phyloP scores from a whole-genome alignment of 177 flowering plant genomes.

The Vitis hybrid region DNA sequence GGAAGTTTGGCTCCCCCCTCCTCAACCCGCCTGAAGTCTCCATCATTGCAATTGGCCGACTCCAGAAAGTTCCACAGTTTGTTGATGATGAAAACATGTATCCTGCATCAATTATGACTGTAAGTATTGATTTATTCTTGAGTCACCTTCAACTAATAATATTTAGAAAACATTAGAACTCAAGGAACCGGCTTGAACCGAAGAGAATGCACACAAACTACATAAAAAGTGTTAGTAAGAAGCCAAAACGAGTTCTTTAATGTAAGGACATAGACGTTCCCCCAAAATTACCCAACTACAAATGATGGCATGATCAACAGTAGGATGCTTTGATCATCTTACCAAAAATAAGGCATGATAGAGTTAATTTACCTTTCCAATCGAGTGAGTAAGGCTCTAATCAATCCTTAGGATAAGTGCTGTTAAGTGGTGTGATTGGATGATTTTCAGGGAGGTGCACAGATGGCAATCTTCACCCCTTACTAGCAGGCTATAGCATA shows the following conservation, averaged over 20 bases:
- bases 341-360: no score
- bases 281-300: background rate
- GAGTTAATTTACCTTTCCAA: no score
- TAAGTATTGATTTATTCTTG: constrained; percentile 28
- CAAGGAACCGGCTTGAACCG: no score
- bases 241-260: no score
- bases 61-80: constrained; percentile 69
- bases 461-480: background rate
- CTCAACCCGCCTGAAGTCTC: constrained; percentile 91
- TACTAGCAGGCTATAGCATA: background rate
- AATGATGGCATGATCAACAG: no score
- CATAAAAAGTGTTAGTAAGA: no score
- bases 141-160: background rate
- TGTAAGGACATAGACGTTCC: background rate
- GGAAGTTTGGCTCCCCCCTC: constrained; percentile 83
- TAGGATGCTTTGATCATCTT: no score
- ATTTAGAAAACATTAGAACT: background rate
- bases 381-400: background rate
- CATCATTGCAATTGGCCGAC: constrained; percentile 86
- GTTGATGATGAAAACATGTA: constrained; percentile 66
- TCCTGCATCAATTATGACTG: constrained; percentile 77
- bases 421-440: background rate
- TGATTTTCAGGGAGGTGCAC: background rate
- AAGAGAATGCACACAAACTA: no score
- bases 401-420: background rate